Conservation (phyloP, 768 basidiomycete species). For the Exidia glandulosa region DNA sequence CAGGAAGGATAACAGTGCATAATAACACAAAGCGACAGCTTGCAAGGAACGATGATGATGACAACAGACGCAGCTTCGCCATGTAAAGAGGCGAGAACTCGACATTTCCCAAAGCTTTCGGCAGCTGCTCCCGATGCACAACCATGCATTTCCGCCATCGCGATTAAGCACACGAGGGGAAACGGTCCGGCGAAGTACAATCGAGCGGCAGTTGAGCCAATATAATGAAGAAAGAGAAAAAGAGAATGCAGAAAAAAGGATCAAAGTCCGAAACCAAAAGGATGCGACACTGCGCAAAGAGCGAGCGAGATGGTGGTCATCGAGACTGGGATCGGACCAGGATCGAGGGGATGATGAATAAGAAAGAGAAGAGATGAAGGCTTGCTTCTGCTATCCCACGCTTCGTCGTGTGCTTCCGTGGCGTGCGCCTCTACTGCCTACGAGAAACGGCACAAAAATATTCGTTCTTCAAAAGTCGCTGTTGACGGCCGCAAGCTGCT, state of each 20-base stretch:
- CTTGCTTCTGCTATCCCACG: not conserved
- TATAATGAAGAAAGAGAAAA: too few relatives aligned
- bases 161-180: not conserved
- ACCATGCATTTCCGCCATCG: not conserved
- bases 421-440: not conserved
- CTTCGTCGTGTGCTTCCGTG: not conserved
- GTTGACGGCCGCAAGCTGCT: conserved; percentile 20
- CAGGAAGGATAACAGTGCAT: not conserved
- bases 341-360: not conserved
- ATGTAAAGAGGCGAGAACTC: too few relatives aligned
- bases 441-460: not conserved
- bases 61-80: too few relatives aligned
- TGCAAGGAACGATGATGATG: too few relatives aligned
- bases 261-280: not conserved
- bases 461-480: not conserved
- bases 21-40: not conserved
- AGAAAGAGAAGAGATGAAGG: not conserved
- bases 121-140: not conserved
- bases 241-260: too few relatives aligned
- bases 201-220: too few relatives aligned
- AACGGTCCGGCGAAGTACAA: not conserved
- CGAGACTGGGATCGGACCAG: not conserved
- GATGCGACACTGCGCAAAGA: not conserved
- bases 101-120: not conserved
- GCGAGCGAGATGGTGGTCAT: not conserved